These are phyloP conservation scores for Trichoderma koningii DNA, from an alignment of 2,329 filamentous ascomycete genomes.

Conservation along the genomic window DNA sequence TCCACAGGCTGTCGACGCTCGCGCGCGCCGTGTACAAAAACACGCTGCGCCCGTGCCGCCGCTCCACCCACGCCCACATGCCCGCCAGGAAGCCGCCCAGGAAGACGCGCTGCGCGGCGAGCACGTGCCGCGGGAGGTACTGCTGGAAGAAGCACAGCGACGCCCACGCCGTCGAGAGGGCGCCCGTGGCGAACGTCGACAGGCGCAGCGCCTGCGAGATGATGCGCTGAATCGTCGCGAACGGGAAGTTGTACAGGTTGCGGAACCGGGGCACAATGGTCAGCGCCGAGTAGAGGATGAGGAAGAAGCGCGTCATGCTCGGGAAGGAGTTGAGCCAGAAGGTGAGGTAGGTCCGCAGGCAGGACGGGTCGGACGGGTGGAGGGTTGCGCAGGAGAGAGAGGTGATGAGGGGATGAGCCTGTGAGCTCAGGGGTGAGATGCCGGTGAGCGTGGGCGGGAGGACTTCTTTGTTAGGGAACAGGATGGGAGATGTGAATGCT, in stretches of 20 bases:
- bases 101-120: slow-evolving; percentile 87
- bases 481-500: slow-evolving; percentile 78
- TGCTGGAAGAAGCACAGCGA: slow-evolving; percentile 86
- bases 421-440: slow-evolving; percentile 76
- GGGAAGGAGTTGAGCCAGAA: slow-evolving; percentile 88
- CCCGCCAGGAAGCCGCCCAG: slow-evolving; percentile 84
- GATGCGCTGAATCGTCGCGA: slow-evolving; percentile 66
- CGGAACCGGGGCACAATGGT: slow-evolving; percentile 67
- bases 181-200: slow-evolving; percentile 72
- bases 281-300: slow-evolving; percentile 71
- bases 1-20: slow-evolving; percentile 85
- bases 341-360: slow-evolving; percentile 80
- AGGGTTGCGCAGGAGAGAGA: slow-evolving; percentile 86
- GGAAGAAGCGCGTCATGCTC: slow-evolving; percentile 73
- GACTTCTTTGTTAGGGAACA: slow-evolving; percentile 73
- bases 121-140: slow-evolving; percentile 69
- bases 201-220: slow-evolving; percentile 71
- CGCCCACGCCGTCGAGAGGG: slow-evolving; percentile 86
- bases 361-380: slow-evolving; percentile 86
- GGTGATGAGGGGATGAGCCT: slow-evolving; percentile 83
- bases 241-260: slow-evolving; percentile 67
- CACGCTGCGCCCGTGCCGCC: slow-evolving; percentile 62
- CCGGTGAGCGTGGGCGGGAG: slow-evolving; percentile 66
- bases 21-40: slow-evolving; percentile 78
- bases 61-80: slow-evolving; percentile 78